Base-by-base conservation (phyloP, 305 asterid species). In the Lippia alba region DNA sequence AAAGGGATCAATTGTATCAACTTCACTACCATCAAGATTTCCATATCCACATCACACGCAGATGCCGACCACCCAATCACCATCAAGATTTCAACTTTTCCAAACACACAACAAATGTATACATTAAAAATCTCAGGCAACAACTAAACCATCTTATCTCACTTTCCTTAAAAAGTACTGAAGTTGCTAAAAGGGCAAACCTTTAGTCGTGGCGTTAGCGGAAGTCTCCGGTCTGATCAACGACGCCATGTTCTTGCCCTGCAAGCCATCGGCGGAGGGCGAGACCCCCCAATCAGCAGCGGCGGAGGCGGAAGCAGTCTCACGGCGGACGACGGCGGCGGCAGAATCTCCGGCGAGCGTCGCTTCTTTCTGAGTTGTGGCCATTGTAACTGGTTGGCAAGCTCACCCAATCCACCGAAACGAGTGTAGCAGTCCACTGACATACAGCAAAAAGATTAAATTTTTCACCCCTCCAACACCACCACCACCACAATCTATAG, bases 281-380 rank as follows among this genome's bases (percentile, higher is more conserved):
- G 70, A 9, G 9, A 68, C 67, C 46, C 66, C 51, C 78, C 76
- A 79, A 57, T 75, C 81, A 53, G 73, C 76, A 64, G 64, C 69
- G 15, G 48, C 76, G 59, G 82, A 61, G 46, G 82, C 78, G 20
- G 84, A 69, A 12, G 81, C 73, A 3, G 84, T 76, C 77, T 85
- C 83, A 7, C 84, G 88, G 68, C 82, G 87, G 70, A 77, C 67
- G 59, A 63, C 69, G 32, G 36, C 74, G 44, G 74, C 46, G 45
- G 85, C 64, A 54, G 85, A 67, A 62, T 57, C 79, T 10, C 53
- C 80, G 46, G 49, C 44, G 64, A 67, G 33, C 92, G 92, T 71
- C 92, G 88, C 82, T 81, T 76, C 82, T 84, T 87, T 60, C 92
- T 73, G 16, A 86, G 82, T 63, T 86, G 92, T 49, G 92, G 92